Evolutionary conservation across 2,329 filamentous ascomycete species (phyloP).

Genomic region (Ophiosphaerella herpotricha): DNA sequence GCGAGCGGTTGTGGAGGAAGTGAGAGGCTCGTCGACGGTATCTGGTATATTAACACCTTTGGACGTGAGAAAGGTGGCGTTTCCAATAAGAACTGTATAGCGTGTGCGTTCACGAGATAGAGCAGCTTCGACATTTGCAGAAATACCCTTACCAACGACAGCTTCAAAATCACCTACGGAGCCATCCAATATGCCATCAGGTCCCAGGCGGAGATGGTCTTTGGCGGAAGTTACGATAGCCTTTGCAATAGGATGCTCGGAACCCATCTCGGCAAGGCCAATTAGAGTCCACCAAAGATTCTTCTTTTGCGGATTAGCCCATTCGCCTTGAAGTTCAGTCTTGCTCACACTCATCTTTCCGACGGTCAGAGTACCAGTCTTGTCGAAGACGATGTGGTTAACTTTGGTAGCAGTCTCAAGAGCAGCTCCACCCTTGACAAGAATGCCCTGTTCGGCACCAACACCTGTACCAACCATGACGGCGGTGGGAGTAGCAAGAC

Average conservation of each 20-base stretch:
- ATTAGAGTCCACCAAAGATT: constrained; percentile 95
- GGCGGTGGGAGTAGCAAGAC: constrained; percentile 90
- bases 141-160: constrained; percentile 82
- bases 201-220: constrained; percentile 70
- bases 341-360: constrained; percentile 93
- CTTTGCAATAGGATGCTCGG: constrained; percentile 93
- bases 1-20: constrained; percentile 34
- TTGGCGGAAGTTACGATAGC: constrained; percentile 80
- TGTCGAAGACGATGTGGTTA: constrained; percentile 89
- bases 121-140: constrained; percentile 78
- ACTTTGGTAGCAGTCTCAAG: constrained; percentile 89
- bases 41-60: constrained; percentile 69
- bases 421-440: constrained; percentile 96
- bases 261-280: constrained; percentile 92
- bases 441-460: constrained; percentile 90
- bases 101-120: constrained; percentile 68
- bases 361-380: constrained; percentile 92
- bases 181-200: constrained; percentile 78
- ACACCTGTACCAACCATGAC: constrained; percentile 99
- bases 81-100: constrained; percentile 83
- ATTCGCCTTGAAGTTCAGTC: constrained; percentile 67
- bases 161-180: constrained; percentile 84
- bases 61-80: constrained; percentile 74
- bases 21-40: constrained; percentile 57
- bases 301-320: constrained; percentile 71